Base-by-base conservation (phyloP, 2,329 filamentous ascomycete species). In the Sarocladium oryzae region DNA sequence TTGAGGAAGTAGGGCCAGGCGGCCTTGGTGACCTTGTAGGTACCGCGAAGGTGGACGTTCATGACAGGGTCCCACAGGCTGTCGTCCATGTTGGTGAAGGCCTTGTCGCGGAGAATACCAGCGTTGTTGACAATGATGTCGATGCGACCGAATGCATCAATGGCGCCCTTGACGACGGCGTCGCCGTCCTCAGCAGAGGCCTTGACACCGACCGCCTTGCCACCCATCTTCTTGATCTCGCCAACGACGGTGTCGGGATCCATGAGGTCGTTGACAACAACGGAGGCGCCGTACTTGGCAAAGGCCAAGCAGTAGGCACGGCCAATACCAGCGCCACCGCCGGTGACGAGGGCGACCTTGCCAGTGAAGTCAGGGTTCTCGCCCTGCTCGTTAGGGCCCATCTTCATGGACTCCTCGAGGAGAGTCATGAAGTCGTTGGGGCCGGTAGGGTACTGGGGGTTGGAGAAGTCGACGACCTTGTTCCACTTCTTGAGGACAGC, bases 61-160 rank as follows among this genome's bases (percentile, higher is more conserved):
- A 97, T 72, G 62, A 99, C 91, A 52, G 88, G 81, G 62, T 96
- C 84, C 91, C 93, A 99, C 63, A 90, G 80, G 64, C 82, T 85
- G 66, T 99, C 93, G 54, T 91, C 88, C 92, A 99, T 96, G 77
- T 97, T 97, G 70, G 79, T 79, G 69, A 99, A 99, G 36, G 93
- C 91, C 82, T 96, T 97, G 77, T 99, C 93, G 46, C 93, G 85
- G 51, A 99, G 83, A 61, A 99, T 99, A 64, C 93, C 93, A 50
- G 93, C 93, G 65, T 99, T 99, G 83, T 99, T 99, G 76, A 99
- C 80, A 57, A 99, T 71, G 56, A 99, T 91, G 66, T 99, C 93
- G 61, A 99, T 81, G 61, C 93, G 88, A 61, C 93, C 93, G 67
- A 88, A 97, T 36, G 86, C 84, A 65, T 97, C 92, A 62, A 99